Base-by-base conservation (phyloP, 306 rosid species). In the Myrica gale region DNA sequence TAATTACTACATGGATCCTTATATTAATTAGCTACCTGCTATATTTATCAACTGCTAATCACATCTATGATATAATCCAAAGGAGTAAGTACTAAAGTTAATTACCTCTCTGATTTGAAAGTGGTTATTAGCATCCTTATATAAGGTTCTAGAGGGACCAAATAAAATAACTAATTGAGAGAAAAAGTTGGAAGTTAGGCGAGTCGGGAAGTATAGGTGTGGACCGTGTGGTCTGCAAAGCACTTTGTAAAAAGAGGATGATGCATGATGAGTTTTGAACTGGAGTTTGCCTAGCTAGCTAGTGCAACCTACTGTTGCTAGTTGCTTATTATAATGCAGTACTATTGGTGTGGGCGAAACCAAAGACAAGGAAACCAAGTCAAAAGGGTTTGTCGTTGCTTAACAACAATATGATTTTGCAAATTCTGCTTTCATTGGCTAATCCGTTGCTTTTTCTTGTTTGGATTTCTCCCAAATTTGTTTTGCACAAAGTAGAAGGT, bases 371-470 rank as follows among this genome's bases (percentile, higher is more conserved):
- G 60, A 79, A 79, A 81, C 67, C 73, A 69, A 77, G 77, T 66
- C 74, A 78, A 82, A 85, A 85, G 87, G 53, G 52, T 46, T 7
- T 74, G 89, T 82, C 89, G 78, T 55, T 63, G 62, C 58, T 65
- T 47, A 44, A 55, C 42, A 74, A 80, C 66, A 62, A 57, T 57
- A 71, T 75, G 70, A 69, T 76, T 75, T 51, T 76, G 37, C 78
- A 74, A 57, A 70, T 63, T 79, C 74, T 79, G 20, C n/a, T 68
- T 76, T 73, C 71, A 61, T 79, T 68, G 71, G 51, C 46, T 72
- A 42, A 74, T 69, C 71, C 63, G n/a, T 15, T 57, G 67, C 65
- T 39, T 63, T 72, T 0, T 60, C 37, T 48, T 65, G 4, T 21
- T 3, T 65, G 26, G 5, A 16, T 42, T 74, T 62, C 57, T 44